phyloP scores from a whole-genome alignment of 495 filamentous ascomycete genomes.

The Sporormia fimetaria region DNA sequence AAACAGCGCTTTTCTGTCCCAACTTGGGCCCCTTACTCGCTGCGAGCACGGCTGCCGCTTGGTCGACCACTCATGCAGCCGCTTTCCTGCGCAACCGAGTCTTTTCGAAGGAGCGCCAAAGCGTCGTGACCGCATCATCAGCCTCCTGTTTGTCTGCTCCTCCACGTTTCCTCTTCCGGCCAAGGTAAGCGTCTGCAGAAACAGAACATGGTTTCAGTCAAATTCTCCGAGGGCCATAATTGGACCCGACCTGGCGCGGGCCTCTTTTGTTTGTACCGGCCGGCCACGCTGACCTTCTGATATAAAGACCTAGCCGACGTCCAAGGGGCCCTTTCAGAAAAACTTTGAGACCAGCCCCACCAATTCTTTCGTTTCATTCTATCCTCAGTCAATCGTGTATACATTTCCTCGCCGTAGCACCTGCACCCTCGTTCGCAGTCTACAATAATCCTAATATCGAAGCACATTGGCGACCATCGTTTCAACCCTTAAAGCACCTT shows the following conservation, averaged over 20 bases:
- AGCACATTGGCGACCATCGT: conserved; percentile 7
- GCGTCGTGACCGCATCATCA: conserved; percentile 19
- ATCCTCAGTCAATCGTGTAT: conserved; percentile 13
- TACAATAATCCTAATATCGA: conserved; percentile 10
- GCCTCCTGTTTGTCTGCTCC: conserved; percentile 11
- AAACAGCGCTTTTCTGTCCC: conserved; percentile 24
- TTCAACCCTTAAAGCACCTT: not conserved
- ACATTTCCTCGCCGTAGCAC: conserved; percentile 11
- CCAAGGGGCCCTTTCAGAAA: conserved; percentile 16
- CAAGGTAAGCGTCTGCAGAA: conserved; percentile 28
- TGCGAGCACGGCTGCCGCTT: conserved; percentile 9
- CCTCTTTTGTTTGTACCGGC: conserved; percentile 2
- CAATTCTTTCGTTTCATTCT: conserved; percentile 20
- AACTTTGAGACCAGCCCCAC: conserved; percentile 1
- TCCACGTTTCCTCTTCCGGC: conserved; percentile 9
- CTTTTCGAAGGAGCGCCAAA: conserved; percentile 24
- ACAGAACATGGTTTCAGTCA: conserved; percentile 20
- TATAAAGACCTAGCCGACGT: conserved; percentile 19
- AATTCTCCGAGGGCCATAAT: conserved; percentile 20
- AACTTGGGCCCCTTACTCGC: conserved; percentile 1
- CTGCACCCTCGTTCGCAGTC: conserved; percentile 14
- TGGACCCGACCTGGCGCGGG: conserved; percentile 13
- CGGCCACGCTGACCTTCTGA: conserved; percentile 1
- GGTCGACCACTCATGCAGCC: conserved; percentile 19
- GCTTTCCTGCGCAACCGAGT: not conserved